These are phyloP conservation scores for Wickerhamiella occidentalis DNA, from an alignment of 805 yeast genomes.

Conservation along the genomic window DNA sequence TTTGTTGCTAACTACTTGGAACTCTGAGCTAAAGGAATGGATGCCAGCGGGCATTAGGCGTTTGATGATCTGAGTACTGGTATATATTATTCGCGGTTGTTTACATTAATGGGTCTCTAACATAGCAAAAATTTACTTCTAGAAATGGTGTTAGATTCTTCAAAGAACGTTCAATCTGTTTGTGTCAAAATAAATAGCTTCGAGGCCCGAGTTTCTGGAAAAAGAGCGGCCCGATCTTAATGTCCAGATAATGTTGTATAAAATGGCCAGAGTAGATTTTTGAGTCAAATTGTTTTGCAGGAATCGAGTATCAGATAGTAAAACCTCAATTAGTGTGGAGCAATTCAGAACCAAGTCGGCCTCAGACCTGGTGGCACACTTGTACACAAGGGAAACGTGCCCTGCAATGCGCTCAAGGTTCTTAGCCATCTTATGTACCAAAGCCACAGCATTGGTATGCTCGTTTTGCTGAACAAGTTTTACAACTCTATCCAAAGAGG, in stretches of 20 bases:
- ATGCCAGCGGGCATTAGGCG: conserved; percentile 64
- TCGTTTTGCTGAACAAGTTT: neutral
- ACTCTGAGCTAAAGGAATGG: conserved; percentile 50
- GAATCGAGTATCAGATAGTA: neutral
- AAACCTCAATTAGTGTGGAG: neutral
- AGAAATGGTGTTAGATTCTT: neutral
- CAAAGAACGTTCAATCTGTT: conserved; percentile 12
- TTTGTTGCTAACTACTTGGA: conserved; percentile 48
- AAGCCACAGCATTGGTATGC: neutral
- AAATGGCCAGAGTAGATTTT: neutral
- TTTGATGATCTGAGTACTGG: conserved; percentile 33
- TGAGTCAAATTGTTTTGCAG: neutral
- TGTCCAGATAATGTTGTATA: conserved; percentile 7
- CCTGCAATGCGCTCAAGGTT: neutral
- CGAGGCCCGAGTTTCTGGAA: conserved; percentile 12
- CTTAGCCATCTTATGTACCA: neutral
- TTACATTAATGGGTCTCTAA: no score
- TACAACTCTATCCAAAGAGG: neutral
- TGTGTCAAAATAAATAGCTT: conserved; percentile 11
- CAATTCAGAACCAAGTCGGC: neutral
- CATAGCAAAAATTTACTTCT: neutral
- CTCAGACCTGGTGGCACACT: neutral
- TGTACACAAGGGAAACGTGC: neutral
- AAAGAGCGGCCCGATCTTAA: conserved; percentile 9
- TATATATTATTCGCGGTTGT: neutral